Evolutionary conservation across 495 filamentous ascomycete species (phyloP), one percentile per base, ranked within the genome.

Genomic region (Xylaria intraflava): DNA sequence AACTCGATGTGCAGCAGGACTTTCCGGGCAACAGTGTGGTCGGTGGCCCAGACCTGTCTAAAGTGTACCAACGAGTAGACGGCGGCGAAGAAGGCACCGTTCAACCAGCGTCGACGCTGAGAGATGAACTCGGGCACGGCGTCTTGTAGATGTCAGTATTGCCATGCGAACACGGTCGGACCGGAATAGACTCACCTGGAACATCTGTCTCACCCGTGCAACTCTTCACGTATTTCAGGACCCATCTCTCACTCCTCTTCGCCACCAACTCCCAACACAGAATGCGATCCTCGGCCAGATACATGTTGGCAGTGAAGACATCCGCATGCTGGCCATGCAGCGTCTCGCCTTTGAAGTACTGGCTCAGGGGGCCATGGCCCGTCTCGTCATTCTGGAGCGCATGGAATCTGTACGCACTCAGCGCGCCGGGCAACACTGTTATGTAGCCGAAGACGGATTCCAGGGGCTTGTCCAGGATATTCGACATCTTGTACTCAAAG

Each of bases 401-500:
- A 59, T 96, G 94, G 67, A 93, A 99, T 26, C 94, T 82, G 64
- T 99, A 99, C 7, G 94, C 94, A 67, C 86, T 90, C 42, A 99
- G 77, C 4, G 94, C 94, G 62, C 94, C 94, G 2, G 94, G 94
- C 45, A 97, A 70, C 64, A 97, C 94, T 19, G 94, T 96, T 58
- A 97, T 97, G 62, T 97, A 97, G 3, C 94, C 94, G 63, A 99
- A 97, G 2, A 96, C 94, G 2, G 86, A 91, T 69, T 99, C 94
- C 20, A 99, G 74, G 3, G 94, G 94, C 69, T 97, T 97, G 65
- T 99, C 94, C 23, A 99, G 76, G 62, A 99, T 99, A 56, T 97
- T 99, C 6, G 89, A 95, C 92, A 97, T 96, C 73, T 99, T 99
- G 77, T 99, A 99, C 69, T 99, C 94, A 61, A 97, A 99, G 62